These are phyloP conservation scores for Saccharomycopsis hybrid DNA, from an alignment of 1,139 yeast genomes.

Conservation along the genomic window DNA sequence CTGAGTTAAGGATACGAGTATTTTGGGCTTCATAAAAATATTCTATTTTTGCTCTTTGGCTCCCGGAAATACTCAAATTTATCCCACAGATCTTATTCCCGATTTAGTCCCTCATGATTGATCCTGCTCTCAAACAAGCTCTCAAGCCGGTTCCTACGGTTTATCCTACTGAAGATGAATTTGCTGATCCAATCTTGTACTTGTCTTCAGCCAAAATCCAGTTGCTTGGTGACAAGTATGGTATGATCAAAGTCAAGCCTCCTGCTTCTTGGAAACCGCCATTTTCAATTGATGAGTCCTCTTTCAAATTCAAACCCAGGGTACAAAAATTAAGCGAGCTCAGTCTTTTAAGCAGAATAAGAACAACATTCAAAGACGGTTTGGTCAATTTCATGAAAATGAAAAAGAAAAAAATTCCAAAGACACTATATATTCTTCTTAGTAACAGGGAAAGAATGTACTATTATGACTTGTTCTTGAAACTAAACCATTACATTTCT, in stretches of 20 bases:
- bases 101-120: no score
- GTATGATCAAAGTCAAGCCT: conserved; percentile 61
- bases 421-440: conserved; percentile 12
- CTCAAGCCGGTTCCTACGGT: conserved; percentile 46
- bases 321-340: conserved; percentile 59
- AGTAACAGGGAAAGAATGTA: conserved; percentile 28
- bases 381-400: conserved; percentile 50
- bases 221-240: conserved; percentile 51
- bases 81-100: no score
- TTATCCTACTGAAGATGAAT: conserved; percentile 48
- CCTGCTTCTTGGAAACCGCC: conserved; percentile 36
- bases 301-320: conserved; percentile 58
- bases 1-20: no score
- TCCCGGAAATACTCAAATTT: no score
- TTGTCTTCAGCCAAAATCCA: conserved; percentile 46
- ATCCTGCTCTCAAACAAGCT: conserved; percentile 3
- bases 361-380: conserved; percentile 55
- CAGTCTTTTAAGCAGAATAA: conserved; percentile 54
- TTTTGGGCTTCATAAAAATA: no score
- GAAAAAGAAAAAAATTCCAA: conserved; percentile 30
- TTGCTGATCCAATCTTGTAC: conserved; percentile 55
- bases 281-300: conserved; percentile 43
- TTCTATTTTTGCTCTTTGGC: no score
- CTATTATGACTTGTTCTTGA: conserved; percentile 50
- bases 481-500: conserved; percentile 28